Conservation (phyloP, 164 flowering plant genomes). For the Tinospora cordifolia region DNA sequence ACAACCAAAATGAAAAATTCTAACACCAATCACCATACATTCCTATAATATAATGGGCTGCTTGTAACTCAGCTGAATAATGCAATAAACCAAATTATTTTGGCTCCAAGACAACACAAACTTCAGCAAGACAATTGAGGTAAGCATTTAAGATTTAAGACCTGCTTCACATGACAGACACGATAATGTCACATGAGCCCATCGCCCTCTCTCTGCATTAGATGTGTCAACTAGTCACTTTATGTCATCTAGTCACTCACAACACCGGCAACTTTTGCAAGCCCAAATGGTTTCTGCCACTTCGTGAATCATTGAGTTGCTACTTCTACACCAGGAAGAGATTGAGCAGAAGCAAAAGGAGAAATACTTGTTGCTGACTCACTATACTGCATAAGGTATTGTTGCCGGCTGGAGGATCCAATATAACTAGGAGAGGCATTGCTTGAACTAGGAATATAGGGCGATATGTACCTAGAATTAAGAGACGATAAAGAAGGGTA, state of each 20-base stretch:
- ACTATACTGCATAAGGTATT: slow-evolving; percentile 46
- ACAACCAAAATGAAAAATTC: slow-evolving; percentile 2
- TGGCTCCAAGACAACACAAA: no score
- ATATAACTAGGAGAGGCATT: slow-evolving; percentile 53
- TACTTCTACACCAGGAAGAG: slow-evolving; percentile 66
- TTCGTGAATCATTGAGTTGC: not conserved
- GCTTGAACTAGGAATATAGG: slow-evolving; percentile 66
- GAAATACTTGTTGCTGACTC: slow-evolving; percentile 78
- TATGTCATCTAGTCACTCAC: not conserved
- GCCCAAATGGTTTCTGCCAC: not conserved
- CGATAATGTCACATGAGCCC: not conserved
- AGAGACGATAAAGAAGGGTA: slow-evolving; percentile 68
- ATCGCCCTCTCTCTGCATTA: not conserved
- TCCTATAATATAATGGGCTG: not conserved
- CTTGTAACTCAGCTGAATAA: no score
- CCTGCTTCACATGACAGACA: not conserved
- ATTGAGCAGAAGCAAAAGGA: slow-evolving; percentile 78
- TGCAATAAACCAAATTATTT: no score
- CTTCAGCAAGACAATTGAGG: not conserved
- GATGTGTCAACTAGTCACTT: not conserved
- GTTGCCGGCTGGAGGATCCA: slow-evolving; percentile 59
- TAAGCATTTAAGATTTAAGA: not conserved
- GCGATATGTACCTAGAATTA: slow-evolving; percentile 57
- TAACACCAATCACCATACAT: not conserved
- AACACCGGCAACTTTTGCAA: not conserved